A percentile compares a stretch with the other conserved stretches of the same genome.
phyloP scores from a whole-genome alignment of 2,329 filamentous ascomycete species.

The Huntiella omanensis region DNA sequence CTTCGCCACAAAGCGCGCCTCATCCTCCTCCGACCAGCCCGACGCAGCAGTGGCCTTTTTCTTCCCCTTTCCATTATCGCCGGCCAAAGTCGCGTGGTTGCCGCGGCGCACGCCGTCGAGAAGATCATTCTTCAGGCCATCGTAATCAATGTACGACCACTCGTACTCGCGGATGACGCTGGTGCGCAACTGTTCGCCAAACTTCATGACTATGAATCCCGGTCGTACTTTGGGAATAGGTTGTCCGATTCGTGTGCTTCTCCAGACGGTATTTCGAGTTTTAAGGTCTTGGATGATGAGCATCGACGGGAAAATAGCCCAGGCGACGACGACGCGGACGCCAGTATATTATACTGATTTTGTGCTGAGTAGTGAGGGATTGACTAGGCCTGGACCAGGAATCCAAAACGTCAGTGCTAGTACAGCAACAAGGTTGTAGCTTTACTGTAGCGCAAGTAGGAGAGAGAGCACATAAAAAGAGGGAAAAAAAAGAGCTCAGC shows the following conservation, averaged over 20 bases:
- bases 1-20: conserved; percentile 68
- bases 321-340: background rate
- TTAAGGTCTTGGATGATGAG: conserved; percentile 35
- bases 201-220: conserved; percentile 51
- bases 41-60: conserved; percentile 19
- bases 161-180: conserved; percentile 94
- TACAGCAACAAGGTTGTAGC: conserved; percentile 1
- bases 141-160: conserved; percentile 97
- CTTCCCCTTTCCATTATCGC: conserved; percentile 15
- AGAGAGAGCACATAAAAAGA: background rate
- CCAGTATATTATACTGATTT: background rate
- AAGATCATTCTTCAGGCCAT: conserved; percentile 73
- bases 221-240: conserved; percentile 23
- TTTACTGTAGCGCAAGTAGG: background rate
- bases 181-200: conserved; percentile 90
- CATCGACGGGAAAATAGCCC: conserved; percentile 18
- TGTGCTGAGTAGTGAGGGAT: background rate
- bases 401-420: conserved; percentile 1
- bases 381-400: background rate
- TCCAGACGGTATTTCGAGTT: conserved; percentile 24
- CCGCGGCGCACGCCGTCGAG: conserved; percentile 40
- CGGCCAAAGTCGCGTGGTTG: conserved; percentile 14
- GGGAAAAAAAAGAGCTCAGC: background rate
- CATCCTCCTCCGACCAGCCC: conserved; percentile 78
- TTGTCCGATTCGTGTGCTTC: conserved; percentile 17